Conservation (phyloP, 106 monocot species). For the Acanthochlamys bracteata region DNA sequence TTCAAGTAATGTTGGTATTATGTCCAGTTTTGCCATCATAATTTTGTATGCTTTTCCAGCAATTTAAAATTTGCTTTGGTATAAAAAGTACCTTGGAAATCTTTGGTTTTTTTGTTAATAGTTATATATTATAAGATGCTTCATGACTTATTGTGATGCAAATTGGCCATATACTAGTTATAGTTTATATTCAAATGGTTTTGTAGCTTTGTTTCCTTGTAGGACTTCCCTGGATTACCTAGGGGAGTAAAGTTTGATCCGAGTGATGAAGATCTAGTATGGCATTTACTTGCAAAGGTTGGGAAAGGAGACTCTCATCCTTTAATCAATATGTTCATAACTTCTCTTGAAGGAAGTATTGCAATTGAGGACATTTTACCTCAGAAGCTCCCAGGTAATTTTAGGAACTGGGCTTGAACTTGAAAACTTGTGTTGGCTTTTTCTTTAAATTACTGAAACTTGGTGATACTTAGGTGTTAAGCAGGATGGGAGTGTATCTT, state of each 20-base stretch:
- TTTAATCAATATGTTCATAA: constrained; percentile 69
- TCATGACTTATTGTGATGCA: too few relatives aligned
- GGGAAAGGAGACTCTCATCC: constrained; percentile 69
- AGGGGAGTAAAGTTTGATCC: constrained; percentile 94
- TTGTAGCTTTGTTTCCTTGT: constrained; percentile 4
- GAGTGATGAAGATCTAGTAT: constrained; percentile 71
- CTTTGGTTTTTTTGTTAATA: too few relatives aligned
- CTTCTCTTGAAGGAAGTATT: constrained; percentile 43
- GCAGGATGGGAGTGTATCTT: constrained; percentile 72
- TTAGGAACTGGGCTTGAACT: neutral
- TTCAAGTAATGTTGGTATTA: too few relatives aligned
- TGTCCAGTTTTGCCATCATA: too few relatives aligned
- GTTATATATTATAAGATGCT: too few relatives aligned
- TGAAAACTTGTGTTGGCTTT: neutral
- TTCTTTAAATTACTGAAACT: constrained; percentile 1
- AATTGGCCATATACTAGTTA: too few relatives aligned
- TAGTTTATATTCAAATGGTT: neutral
- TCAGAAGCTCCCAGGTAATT: constrained; percentile 52
- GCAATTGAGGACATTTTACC: constrained; percentile 48
- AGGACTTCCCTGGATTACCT: constrained; percentile 77
- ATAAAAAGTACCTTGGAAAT: too few relatives aligned
- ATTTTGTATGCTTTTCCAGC: too few relatives aligned
- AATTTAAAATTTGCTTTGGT: too few relatives aligned
- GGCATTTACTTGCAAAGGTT: constrained; percentile 80
- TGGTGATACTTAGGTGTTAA: constrained; percentile 46